These are phyloP conservation scores for Galerina marginata DNA, from an alignment of 768 basidiomycete genomes.

Conservation along the genomic window DNA sequence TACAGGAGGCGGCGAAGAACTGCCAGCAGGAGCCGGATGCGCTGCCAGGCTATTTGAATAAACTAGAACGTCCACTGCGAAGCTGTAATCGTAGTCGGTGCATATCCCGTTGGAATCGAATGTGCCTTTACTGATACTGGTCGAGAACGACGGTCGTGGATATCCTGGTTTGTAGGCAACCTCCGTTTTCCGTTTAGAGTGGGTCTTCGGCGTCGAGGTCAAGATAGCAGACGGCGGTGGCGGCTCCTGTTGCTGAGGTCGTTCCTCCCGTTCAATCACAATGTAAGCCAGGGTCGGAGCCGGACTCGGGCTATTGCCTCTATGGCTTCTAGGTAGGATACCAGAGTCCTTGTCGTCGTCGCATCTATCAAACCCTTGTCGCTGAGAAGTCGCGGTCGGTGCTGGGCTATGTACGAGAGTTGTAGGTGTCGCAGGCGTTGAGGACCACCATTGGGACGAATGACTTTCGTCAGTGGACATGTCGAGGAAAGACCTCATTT, in stretches of 20 bases:
- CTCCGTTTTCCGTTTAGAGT: neutral
- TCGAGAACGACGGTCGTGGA: neutral
- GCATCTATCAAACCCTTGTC: neutral
- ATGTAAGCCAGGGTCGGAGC: neutral
- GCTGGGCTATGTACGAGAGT: neutral
- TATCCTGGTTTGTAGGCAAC: neutral
- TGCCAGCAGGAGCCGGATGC: neutral
- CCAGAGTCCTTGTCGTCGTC: neutral
- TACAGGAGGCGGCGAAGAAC: neutral
- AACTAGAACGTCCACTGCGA: slow-evolving; percentile 15
- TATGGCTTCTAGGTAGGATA: neutral
- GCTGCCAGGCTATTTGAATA: neutral
- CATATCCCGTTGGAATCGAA: neutral
- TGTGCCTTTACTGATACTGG: neutral
- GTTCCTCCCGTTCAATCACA: neutral
- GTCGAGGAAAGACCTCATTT: slow-evolving; percentile 3
- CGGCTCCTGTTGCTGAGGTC: neutral
- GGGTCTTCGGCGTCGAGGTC: neutral
- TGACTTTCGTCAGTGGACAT: neutral
- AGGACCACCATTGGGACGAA: neutral
- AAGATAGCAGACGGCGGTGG: neutral
- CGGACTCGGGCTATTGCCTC: neutral
- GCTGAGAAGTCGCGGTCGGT: neutral
- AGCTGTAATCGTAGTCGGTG: slow-evolving; percentile 21
- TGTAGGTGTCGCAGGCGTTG: neutral